Conservation (phyloP, 176 grass and related monocot species). For the Oryza glaberrima region DNA sequence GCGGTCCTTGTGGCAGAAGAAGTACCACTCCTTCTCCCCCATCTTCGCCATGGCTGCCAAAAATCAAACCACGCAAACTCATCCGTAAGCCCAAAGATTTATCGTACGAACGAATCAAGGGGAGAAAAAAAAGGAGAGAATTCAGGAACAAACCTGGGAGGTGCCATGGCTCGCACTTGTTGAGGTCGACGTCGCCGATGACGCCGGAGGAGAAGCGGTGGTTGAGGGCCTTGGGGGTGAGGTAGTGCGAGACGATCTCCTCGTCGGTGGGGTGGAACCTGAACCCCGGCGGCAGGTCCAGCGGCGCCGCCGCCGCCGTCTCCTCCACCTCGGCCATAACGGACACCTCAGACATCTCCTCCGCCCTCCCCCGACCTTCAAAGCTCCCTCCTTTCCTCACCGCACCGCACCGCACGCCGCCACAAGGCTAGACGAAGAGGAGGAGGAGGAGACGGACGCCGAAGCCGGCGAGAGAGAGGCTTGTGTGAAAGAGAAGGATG, state of each 20-base stretch:
- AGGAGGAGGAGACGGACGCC: not conserved
- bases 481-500: constrained; percentile 59
- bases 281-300: constrained; percentile 89
- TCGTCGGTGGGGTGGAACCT: constrained; percentile 96
- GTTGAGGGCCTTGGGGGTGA: constrained; percentile 64
- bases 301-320: constrained; percentile 38
- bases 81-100: not conserved
- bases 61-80: not conserved
- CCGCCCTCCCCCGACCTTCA: not conserved
- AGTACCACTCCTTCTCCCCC: constrained; percentile 94
- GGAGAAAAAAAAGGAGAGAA: not conserved
- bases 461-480: constrained; percentile 26
- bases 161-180: constrained; percentile 97
- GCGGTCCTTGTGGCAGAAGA: constrained; percentile 93
- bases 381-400: not conserved
- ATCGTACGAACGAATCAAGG: no score
- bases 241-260: constrained; percentile 93
- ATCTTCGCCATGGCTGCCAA: constrained; percentile 73
- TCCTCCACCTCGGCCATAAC: constrained; percentile 58
- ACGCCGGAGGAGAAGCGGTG: constrained; percentile 56
- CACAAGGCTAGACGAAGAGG: not conserved
- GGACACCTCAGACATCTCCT: constrained; percentile 58
- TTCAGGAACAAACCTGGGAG: constrained; percentile 63
- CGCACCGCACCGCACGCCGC: not conserved
- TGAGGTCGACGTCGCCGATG: constrained; percentile 93